Percentiles rank a stretch among this genome's conserved stretches.
phyloP scores from a whole-genome alignment of 345 rosid genomes.

The Syzygium oleosum region DNA sequence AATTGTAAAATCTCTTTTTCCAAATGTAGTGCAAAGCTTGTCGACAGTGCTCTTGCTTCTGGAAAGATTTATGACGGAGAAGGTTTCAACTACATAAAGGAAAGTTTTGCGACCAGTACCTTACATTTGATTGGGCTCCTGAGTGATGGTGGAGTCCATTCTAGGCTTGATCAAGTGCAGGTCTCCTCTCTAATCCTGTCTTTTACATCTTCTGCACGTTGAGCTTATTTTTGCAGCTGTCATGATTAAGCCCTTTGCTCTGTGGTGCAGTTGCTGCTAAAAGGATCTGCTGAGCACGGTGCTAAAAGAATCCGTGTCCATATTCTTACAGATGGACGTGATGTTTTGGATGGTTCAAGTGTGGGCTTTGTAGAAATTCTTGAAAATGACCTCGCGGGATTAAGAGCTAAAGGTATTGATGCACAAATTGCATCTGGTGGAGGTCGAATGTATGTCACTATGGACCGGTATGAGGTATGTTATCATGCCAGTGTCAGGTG shows the following conservation, averaged over 20 bases:
- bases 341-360: constrained; percentile 93
- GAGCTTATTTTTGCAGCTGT: not conserved
- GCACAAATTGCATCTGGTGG: constrained; percentile 97
- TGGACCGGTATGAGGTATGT: constrained; percentile 92
- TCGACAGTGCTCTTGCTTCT: constrained; percentile 85
- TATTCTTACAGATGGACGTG: constrained; percentile 93
- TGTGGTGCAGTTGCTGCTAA: constrained; percentile 56
- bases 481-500: not conserved
- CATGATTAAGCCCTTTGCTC: not conserved
- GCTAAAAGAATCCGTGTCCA: constrained; percentile 92
- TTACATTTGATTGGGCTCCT: constrained; percentile 83
- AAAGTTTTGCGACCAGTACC: constrained; percentile 47
- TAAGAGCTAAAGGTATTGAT: constrained; percentile 74
- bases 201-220: not conserved
- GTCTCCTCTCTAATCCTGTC: constrained; percentile 14
- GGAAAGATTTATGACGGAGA: constrained; percentile 76
- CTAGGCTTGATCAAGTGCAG: constrained; percentile 89
- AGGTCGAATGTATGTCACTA: constrained; percentile 94
- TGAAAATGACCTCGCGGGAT: constrained; percentile 50
- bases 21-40: constrained; percentile 76
- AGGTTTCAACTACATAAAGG: constrained; percentile 73
- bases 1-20: not conserved
- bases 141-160: constrained; percentile 98
- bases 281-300: constrained; percentile 77
- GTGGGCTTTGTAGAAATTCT: constrained; percentile 79